Evolutionary conservation across 2,329 filamentous ascomycete species (phyloP), one percentile per base, ranked within the genome.

Genomic region (Dactylonectria macrodidyma): DNA sequence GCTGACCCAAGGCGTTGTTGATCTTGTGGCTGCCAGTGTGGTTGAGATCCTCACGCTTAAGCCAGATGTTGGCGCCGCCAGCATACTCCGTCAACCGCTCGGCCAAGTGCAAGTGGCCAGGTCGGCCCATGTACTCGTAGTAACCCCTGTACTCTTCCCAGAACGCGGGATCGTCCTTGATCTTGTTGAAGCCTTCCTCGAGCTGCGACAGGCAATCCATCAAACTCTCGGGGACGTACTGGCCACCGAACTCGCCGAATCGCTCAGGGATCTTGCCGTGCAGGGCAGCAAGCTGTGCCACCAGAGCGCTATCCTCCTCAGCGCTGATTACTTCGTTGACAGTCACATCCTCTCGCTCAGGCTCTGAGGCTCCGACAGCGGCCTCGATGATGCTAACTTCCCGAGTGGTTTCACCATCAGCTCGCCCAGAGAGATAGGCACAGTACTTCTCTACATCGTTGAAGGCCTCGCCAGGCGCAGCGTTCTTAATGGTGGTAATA

Each of bases 21-120:
- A 99, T 98, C 89, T 99, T 99, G 88, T 99, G 96, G 70, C 93
- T 97, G 73, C 96, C 96, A 9, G 96, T 98, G 81, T 99, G 96
- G 83, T 98, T 98, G 64, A 98, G 86, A 80, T 99, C 96, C 84
- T 99, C 96, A 76, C 96, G 91, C 89, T 99, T 99, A 74, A 99
- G 85, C 92, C 95, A 99, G 84, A 99, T 97, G 78, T 95, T 97
- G 56, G 96, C 95, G 68, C 96, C 96, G 26, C 95, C 94, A 55
- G 94, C 95, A 77, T 95, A 86, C 78, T 97, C 92, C 0, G 95
- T 98, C 72, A 99, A 85, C 60, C 95, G 91, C 74, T 96, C 91
- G 1, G 96, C 96, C 60, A 95, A 84, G 83, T 99, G 96, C 60
- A 99, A 86, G 73, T 95, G 95, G 59, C 95, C 96, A 2, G 96